Conservation (phyloP, 2,329 filamentous ascomycete species). For the Lasiodiplodia sp. region DNA sequence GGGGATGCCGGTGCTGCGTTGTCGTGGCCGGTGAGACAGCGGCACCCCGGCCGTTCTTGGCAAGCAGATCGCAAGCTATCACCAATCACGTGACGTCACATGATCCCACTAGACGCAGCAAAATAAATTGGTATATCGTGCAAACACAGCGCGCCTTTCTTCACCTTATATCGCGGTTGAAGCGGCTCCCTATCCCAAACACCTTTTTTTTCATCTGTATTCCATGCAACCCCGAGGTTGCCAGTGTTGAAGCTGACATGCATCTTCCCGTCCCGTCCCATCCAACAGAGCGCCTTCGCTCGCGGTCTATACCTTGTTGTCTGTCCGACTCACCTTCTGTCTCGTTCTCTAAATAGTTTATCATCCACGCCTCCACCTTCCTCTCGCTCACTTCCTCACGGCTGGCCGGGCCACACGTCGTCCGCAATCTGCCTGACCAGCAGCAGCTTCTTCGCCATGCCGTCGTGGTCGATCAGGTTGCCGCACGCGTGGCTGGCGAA, state of each 20-base stretch:
- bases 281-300: too few relatives aligned
- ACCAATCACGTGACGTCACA: constrained; percentile 17
- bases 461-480: constrained; percentile 70
- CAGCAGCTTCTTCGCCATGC: constrained; percentile 73
- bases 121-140: constrained; percentile 1
- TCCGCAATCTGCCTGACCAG: constrained; percentile 75
- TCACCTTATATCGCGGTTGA: constrained; percentile 14
- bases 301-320: neutral
- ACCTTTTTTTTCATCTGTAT: neutral
- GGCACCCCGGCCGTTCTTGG: neutral
- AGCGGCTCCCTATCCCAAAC: neutral
- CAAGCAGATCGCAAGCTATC: neutral
- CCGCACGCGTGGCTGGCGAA: constrained; percentile 73
- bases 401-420: constrained; percentile 70
- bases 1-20: neutral
- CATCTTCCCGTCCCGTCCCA: neutral
- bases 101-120: neutral
- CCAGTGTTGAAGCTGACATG: constrained; percentile 26
- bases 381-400: constrained; percentile 38
- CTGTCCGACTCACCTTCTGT: neutral
- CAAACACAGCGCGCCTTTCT: neutral
- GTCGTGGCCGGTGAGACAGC: neutral
- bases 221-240: constrained; percentile 13
- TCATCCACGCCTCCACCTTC: neutral
- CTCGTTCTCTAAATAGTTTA: neutral